Evolutionary conservation across 176 grass and related monocot genomes (phyloP), one percentile per base, ranked within the genome.

Genomic region (Triticum timopheevii): DNA sequence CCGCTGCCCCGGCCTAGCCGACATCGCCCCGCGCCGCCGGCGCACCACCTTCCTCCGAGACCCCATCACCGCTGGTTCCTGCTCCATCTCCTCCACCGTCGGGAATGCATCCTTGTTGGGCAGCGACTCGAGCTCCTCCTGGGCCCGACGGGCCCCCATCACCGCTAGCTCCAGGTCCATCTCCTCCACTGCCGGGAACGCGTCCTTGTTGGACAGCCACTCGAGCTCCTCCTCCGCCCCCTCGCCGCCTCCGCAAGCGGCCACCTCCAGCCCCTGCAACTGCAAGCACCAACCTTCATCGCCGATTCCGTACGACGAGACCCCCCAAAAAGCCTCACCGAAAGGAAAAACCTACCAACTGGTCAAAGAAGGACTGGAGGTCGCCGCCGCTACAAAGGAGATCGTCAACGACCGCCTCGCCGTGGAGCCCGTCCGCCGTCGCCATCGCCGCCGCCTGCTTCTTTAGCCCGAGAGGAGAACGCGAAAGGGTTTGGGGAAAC

Each of bases 351-450:
- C 5, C 0, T 68, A 86, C 88, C 78, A 16, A 30, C 20, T 78
- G 47, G 35, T 86, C 70, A 4, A 86, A 50, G 83, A 90, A 77
- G 25, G 49, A 25, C 7, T 86, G 27, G 61, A 91, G 13, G 72
- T 87, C 66, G 33, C 25, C 31, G 33, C 31, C 77, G 9, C 82
- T 6, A 36, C 19, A 15, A n/a, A 88, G 77, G 69, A 87, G 61
- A 2, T 89, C 80, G 45, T 93, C 79, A 9, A 65, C 27, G 50
- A 83, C 17, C 33, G 39, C 69, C 0, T 33, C 30, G 9, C 52
- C 87, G 2, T 67, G 31, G 80, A 78, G 61, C 66, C 54, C 75
- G 58, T 76, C 61, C 19, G 64, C 69, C 63, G 16, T 70, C 50
- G 25, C 85, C 91, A 87, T 81, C 17, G 81, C 31, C 77, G 52